Evolutionary conservation across 2,329 filamentous ascomycete species (phyloP).

Genomic region (Scortechinia acanthostroma): DNA sequence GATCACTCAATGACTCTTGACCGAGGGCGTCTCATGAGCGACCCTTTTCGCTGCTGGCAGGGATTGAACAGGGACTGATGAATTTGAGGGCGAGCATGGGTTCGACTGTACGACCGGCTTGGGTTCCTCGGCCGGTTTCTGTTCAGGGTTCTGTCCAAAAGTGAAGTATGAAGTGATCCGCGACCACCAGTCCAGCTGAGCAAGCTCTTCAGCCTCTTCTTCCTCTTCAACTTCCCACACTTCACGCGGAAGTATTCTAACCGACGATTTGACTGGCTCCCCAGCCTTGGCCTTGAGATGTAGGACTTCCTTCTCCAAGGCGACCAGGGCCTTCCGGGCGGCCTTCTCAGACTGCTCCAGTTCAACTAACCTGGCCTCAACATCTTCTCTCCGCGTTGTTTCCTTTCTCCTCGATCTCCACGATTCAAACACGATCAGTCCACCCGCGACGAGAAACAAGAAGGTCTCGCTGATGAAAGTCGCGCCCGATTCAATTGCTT

Average conservation of each 20-base stretch:
- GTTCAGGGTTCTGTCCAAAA: conserved; percentile 1
- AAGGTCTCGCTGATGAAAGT: conserved; percentile 65
- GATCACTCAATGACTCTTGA: too few relatives aligned
- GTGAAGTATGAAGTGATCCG: conserved; percentile 20
- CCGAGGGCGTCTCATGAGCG: too few relatives aligned
- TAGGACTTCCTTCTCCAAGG: conserved; percentile 34
- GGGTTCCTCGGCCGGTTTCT: too few relatives aligned
- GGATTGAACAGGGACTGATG: too few relatives aligned
- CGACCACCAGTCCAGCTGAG: conserved; percentile 17
- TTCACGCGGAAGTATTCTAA: conserved; percentile 25
- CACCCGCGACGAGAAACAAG: conserved; percentile 55
- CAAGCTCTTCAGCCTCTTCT: conserved; percentile 12
- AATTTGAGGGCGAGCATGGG: too few relatives aligned
- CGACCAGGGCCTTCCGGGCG: conserved; percentile 25
- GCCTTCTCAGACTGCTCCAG: conserved; percentile 40
- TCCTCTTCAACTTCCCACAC: conserved; percentile 23
- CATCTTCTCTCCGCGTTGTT: conserved; percentile 46
- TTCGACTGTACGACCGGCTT: too few relatives aligned
- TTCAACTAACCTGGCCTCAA: conserved; percentile 48
- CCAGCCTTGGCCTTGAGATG: conserved; percentile 24
- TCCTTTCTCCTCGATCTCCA: conserved; percentile 55
- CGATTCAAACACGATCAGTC: conserved; percentile 54
- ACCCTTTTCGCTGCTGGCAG: too few relatives aligned
- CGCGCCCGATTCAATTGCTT: conserved; percentile 63
- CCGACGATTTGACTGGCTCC: conserved; percentile 13